These are phyloP conservation scores for Fusarium secorum DNA, from an alignment of 2,329 filamentous ascomycete species.

Conservation along the genomic window DNA sequence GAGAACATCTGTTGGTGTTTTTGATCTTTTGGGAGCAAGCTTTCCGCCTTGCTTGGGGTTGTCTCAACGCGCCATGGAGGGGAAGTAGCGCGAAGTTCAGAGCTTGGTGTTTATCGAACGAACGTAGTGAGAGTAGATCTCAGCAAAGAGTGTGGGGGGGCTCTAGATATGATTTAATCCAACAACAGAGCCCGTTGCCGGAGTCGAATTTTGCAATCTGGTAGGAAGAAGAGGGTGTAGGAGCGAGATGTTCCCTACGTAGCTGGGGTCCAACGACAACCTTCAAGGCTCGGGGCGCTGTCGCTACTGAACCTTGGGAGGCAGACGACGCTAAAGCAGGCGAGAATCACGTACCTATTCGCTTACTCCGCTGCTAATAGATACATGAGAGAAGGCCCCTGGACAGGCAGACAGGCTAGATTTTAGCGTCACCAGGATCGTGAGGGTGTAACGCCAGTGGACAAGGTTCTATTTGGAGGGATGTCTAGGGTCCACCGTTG, in stretches of 20 bases:
- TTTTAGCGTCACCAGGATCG: conserved; percentile 33
- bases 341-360: conserved; percentile 36
- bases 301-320: conserved; percentile 26
- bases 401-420: conserved; percentile 28
- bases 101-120: conserved; percentile 35
- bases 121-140: conserved; percentile 30
- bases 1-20: conserved; percentile 47
- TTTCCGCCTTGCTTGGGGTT: conserved; percentile 38
- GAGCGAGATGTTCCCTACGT: conserved; percentile 20
- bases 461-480: conserved; percentile 33
- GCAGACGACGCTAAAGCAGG: conserved; percentile 34
- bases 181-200: conserved; percentile 32
- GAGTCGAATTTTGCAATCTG: conserved; percentile 35
- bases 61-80: conserved; percentile 41
- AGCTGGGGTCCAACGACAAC: conserved; percentile 31
- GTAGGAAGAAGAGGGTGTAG: conserved; percentile 30
- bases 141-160: conserved; percentile 20
- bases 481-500: conserved; percentile 31
- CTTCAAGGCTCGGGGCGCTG: conserved; percentile 31
- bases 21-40: conserved; percentile 30
- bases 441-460: conserved; percentile 43
- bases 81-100: conserved; percentile 14
- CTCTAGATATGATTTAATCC: conserved; percentile 15
- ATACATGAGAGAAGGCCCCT: conserved; percentile 26
- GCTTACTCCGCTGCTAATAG: conserved; percentile 25